Evolutionary conservation across 179 eudicot genomes (phyloP).

Genomic region (Beta lomatogona): DNA sequence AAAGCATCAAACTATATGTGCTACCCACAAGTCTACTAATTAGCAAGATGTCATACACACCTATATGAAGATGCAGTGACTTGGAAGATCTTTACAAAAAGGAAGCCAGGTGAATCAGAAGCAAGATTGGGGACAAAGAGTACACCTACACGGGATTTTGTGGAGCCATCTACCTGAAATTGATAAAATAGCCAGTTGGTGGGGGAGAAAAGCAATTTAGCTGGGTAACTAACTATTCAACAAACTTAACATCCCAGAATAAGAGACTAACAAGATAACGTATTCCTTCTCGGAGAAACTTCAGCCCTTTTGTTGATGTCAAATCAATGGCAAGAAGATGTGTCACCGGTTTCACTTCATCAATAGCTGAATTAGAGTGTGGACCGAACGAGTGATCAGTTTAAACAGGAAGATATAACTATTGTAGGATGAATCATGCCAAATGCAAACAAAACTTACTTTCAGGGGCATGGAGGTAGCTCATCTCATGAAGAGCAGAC

Average conservation of each 20-base stretch:
- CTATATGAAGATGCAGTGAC: constrained; percentile 68
- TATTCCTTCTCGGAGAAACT: constrained; percentile 83
- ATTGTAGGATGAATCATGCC: constrained; percentile 4
- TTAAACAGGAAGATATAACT: constrained; percentile 16
- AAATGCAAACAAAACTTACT: constrained; percentile 53
- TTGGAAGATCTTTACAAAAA: constrained; percentile 68
- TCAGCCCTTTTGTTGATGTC: constrained; percentile 70
- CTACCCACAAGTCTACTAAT: not conserved
- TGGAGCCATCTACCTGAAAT: constrained; percentile 70
- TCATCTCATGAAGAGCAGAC: constrained; percentile 66
- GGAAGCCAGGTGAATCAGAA: constrained; percentile 53
- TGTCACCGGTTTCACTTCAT: constrained; percentile 93
- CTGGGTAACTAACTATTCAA: not conserved
- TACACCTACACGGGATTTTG: constrained; percentile 77
- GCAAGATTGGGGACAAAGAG: constrained; percentile 53
- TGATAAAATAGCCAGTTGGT: not conserved
- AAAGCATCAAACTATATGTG: not conserved
- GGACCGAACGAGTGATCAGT: constrained; percentile 23
- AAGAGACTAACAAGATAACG: constrained; percentile 72
- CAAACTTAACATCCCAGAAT: constrained; percentile 13
- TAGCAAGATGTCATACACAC: constrained; percentile 37
- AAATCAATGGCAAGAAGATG: constrained; percentile 84
- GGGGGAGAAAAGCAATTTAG: not conserved
- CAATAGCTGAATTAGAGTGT: constrained; percentile 56
- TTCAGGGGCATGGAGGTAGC: constrained; percentile 80